These are phyloP conservation scores for Voacanga thouarsii DNA, from an alignment of 257 asterid genomes.

Conservation along the genomic window DNA sequence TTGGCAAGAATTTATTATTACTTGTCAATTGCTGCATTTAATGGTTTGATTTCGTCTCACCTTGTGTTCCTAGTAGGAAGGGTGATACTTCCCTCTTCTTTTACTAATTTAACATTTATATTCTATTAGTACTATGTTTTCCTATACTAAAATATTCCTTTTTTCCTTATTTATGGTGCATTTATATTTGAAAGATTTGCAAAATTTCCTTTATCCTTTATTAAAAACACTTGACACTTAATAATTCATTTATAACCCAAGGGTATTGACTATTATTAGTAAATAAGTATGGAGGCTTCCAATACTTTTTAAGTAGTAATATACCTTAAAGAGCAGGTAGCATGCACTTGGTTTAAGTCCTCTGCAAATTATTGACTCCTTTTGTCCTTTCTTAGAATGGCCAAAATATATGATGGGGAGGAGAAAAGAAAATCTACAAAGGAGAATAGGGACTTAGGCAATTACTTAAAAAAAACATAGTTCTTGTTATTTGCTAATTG, in stretches of 20 bases:
- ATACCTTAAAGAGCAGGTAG: no score
- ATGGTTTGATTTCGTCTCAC: constrained; percentile 68
- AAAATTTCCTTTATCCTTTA: background rate
- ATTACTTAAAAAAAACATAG: no score
- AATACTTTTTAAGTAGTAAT: no score
- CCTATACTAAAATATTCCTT: background rate
- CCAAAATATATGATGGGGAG: no score
- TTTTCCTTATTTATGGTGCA: background rate
- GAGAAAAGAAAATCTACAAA: no score
- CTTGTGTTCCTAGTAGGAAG: constrained; percentile 70
- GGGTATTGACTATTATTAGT: background rate
- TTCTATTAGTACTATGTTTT: background rate
- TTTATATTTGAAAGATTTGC: background rate
- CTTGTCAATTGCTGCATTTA: constrained; percentile 89
- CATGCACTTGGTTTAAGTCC: background rate
- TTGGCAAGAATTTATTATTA: constrained; percentile 79
- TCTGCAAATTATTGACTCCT: background rate
- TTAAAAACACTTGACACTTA: background rate
- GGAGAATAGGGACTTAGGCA: no score
- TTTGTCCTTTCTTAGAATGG: background rate
- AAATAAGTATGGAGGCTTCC: background rate
- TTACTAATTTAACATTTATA: background rate
- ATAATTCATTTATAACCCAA: background rate
- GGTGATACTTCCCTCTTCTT: constrained; percentile 43
- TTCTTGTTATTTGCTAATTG: no score